Percentiles rank a stretch among this genome's conserved stretches.
These are phyloP conservation scores for Tolypocladium sp. DNA, from an alignment of 2,329 filamentous ascomycete species.

Conservation along the genomic window DNA sequence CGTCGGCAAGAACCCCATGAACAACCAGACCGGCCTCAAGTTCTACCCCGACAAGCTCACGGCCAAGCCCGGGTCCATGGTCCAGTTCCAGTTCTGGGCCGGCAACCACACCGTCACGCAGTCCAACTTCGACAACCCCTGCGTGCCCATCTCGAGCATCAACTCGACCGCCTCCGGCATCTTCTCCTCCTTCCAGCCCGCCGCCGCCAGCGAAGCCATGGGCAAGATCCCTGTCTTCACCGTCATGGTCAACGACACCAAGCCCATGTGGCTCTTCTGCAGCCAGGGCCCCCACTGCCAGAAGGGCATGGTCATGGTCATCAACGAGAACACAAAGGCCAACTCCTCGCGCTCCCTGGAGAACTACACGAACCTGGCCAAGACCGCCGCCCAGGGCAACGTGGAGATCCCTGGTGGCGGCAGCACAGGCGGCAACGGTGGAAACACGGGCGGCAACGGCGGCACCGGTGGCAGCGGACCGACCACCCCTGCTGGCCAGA, in stretches of 20 bases:
- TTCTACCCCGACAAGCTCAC: constrained; percentile 60
- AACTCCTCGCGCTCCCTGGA: constrained; percentile 44
- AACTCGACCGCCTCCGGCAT: constrained; percentile 48
- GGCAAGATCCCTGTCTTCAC: constrained; percentile 59
- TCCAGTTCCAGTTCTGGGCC: constrained; percentile 58
- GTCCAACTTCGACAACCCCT: constrained; percentile 65
- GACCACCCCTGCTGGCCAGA: neutral
- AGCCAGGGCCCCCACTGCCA: constrained; percentile 67
- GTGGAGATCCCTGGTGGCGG: constrained; percentile 12
- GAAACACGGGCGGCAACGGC: constrained; percentile 9
- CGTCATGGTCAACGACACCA: constrained; percentile 57
- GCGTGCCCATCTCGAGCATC: constrained; percentile 48
- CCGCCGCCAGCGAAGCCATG: constrained; percentile 38
- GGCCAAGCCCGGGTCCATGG: constrained; percentile 52
- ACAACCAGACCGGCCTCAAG: constrained; percentile 39
- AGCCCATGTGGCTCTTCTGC: constrained; percentile 74
- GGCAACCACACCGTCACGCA: constrained; percentile 75
- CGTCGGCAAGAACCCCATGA: constrained; percentile 44
- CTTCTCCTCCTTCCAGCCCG: constrained; percentile 60
- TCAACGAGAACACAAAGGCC: constrained; percentile 55
- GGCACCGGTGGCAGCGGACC: neutral
- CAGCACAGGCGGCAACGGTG: constrained; percentile 7
- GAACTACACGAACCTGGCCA: constrained; percentile 35
- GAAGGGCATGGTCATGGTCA: constrained; percentile 64
- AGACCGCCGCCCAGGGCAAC: constrained; percentile 12